phyloP scores from a whole-genome alignment of 352 stramenopile species.

The Ophiocytium majus region DNA sequence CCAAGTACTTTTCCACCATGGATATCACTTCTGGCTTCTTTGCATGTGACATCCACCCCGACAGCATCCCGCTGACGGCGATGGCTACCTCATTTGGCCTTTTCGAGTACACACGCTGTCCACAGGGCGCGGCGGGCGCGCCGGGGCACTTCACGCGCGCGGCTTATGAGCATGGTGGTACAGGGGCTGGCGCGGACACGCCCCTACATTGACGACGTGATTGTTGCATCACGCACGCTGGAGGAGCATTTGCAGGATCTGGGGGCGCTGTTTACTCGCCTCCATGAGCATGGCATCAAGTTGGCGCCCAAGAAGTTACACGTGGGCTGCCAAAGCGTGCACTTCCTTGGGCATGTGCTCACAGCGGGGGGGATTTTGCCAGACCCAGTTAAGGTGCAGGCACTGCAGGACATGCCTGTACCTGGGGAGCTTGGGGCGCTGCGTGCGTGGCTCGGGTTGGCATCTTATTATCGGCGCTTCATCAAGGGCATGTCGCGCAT shows the following conservation, averaged over 20 bases:
- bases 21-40: background rate
- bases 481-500: background rate
- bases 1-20: background rate
- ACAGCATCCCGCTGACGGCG: background rate
- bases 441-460: background rate
- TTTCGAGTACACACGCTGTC: background rate
- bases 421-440: background rate
- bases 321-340: background rate
- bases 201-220: conserved; percentile 19
- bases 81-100: background rate
- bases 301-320: conserved; percentile 24
- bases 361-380: background rate
- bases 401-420: conserved; percentile 7
- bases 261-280: background rate
- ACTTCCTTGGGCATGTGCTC: conserved; percentile 16
- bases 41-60: background rate
- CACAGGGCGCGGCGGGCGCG: background rate
- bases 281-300: conserved; percentile 22
- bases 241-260: conserved; percentile 18
- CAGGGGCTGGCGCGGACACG: background rate
- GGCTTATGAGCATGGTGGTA: conserved; percentile 12
- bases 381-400: conserved; percentile 15
- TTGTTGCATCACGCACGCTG: background rate
- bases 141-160: background rate
- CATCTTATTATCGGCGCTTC: background rate